A percentile compares a stretch with the other conserved stretches of the same genome.
Evolutionary conservation across 2,329 filamentous ascomycete genomes (phyloP).

Genomic region (Pestalotiopsis sp.): DNA sequence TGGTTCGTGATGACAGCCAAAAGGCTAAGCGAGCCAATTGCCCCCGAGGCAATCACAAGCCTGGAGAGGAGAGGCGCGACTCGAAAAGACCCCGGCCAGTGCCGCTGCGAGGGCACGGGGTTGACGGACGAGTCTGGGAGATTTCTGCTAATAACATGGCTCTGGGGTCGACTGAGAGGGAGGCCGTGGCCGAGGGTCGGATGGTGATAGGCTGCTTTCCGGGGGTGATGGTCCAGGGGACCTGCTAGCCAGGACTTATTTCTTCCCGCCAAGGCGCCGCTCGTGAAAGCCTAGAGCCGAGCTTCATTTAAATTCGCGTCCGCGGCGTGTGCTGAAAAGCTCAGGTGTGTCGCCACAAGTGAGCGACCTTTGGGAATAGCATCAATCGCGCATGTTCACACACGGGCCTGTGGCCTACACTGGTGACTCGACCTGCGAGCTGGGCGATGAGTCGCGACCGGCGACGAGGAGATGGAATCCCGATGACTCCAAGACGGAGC

Average conservation of each 20-base stretch:
- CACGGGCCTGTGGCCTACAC: background rate
- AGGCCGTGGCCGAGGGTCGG: background rate
- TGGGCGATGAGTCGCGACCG: background rate
- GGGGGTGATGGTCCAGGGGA: background rate
- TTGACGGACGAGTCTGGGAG: background rate
- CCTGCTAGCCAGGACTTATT: background rate
- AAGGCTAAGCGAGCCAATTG: slow-evolving; percentile 9
- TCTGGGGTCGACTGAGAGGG: background rate
- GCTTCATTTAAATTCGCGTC: background rate
- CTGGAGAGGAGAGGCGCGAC: background rate
- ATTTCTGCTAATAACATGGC: no score
- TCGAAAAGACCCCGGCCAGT: background rate
- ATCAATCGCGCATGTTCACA: background rate
- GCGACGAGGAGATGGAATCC: background rate
- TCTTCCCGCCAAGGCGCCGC: background rate
- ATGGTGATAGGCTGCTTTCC: background rate
- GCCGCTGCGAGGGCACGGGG: background rate
- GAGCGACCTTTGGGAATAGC: background rate
- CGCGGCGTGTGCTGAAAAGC: background rate
- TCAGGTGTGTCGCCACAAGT: background rate
- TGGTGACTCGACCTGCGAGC: background rate
- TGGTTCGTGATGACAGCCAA: slow-evolving; percentile 12
- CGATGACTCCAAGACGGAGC: background rate
- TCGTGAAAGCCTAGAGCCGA: background rate
- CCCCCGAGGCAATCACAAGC: background rate